phyloP scores from a whole-genome alignment of 257 asterid species.

The Nicotiana tabacum region DNA sequence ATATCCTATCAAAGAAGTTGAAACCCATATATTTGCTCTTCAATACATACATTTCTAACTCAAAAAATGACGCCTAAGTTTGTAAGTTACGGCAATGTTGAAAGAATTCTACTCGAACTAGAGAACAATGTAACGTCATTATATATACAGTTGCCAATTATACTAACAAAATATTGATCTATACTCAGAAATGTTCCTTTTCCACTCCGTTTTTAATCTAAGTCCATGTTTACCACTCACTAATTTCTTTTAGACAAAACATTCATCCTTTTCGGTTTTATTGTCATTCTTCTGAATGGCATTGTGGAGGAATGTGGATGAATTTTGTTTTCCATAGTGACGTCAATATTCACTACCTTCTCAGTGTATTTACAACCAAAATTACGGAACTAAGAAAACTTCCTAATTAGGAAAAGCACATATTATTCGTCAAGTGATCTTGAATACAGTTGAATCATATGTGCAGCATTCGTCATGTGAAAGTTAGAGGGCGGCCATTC shows the following conservation, averaged over 20 bases:
- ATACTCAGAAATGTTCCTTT: neutral
- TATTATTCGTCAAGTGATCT: neutral
- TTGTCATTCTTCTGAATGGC: neutral
- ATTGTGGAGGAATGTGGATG: neutral
- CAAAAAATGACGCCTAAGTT: neutral
- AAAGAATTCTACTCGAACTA: neutral
- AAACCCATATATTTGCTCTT: neutral
- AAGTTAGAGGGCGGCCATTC: slow-evolving; percentile 54
- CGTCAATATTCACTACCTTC: neutral
- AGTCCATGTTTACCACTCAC: neutral
- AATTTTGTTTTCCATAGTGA: neutral
- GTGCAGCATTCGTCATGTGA: slow-evolving; percentile 62
- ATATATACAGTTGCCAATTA: neutral
- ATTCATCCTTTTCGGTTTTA: neutral
- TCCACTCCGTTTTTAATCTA: neutral
- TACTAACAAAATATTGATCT: neutral
- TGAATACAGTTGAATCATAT: neutral
- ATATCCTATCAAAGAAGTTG: neutral
- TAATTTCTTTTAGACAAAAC: neutral
- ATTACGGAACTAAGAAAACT: neutral
- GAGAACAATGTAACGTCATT: neutral
- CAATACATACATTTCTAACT: neutral
- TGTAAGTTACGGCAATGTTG: neutral
- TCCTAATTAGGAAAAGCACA: neutral
- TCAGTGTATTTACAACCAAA: neutral